phyloP scores from a whole-genome alignment of 108 stramenopile species.

The Cylindrotheca fusiformis region DNA sequence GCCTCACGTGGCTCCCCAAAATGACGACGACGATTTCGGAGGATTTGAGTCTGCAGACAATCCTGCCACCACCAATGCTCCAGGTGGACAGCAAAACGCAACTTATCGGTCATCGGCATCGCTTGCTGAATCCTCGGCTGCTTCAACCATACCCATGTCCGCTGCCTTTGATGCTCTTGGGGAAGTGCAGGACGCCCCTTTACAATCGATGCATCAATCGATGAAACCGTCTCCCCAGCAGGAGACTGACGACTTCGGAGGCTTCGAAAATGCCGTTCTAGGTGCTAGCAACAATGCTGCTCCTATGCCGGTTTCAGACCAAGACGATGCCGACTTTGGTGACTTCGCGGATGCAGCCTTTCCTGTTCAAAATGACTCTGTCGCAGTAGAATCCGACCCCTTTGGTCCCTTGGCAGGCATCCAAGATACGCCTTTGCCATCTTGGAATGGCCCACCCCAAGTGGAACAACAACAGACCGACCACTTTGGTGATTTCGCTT shows the following conservation, averaged over 20 bases:
- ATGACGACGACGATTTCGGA: conserved; percentile 16
- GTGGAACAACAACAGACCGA: too few species aligned
- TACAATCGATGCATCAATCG: conserved; percentile 5
- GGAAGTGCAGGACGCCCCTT: conserved; percentile 9
- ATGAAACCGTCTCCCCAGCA: neutral
- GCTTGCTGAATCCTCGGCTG: neutral
- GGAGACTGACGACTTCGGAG: conserved; percentile 20
- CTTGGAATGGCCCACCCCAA: too few species aligned
- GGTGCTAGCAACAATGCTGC: neutral
- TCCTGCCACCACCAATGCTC: neutral
- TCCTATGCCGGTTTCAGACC: neutral
- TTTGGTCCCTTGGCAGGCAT: conserved; percentile 23
- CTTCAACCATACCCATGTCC: neutral
- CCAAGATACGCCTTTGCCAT: conserved; percentile 31
- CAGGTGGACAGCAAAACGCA: neutral
- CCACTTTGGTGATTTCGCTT: conserved; percentile 26
- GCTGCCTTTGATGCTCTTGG: conserved; percentile 32
- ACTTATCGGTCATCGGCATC: neutral
- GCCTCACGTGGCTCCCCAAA: neutral
- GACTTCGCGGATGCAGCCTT: neutral
- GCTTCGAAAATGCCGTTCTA: conserved; percentile 2
- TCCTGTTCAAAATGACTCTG: neutral
- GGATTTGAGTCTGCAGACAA: conserved; percentile 13
- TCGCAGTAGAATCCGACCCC: conserved; percentile 28
- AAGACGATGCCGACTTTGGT: neutral